Evolutionary conservation across 306 rosid species (phyloP).

Genomic region (Calophaca sinica): DNA sequence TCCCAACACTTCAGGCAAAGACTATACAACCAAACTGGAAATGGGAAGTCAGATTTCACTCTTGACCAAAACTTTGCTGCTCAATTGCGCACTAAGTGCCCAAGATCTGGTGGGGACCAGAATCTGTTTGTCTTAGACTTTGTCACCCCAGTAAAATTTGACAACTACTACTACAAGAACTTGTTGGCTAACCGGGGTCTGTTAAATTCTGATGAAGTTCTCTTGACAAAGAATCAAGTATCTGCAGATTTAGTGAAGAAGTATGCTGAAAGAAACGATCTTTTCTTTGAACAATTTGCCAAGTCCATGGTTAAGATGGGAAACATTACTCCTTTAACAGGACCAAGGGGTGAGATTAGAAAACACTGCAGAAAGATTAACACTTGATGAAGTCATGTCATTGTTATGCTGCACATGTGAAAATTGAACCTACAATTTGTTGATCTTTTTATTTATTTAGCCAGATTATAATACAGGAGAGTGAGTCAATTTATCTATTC

Average conservation of each 20-base stretch:
- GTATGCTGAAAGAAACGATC: constrained; percentile 62
- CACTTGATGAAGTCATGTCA: constrained; percentile 21
- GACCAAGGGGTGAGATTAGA: constrained; percentile 88
- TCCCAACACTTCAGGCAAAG: constrained; percentile 98
- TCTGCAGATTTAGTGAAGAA: constrained; percentile 69
- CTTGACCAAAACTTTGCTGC: constrained; percentile 70
- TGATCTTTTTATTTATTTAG: constrained; percentile 31
- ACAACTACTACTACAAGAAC: constrained; percentile 81
- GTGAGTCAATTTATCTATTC: not conserved
- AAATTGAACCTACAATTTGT: constrained; percentile 1
- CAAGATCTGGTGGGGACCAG: constrained; percentile 90
- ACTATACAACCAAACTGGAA: constrained; percentile 89
- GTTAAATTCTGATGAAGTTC: constrained; percentile 81
- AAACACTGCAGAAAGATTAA: constrained; percentile 79
- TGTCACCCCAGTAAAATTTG: constrained; percentile 80
- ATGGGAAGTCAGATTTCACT: constrained; percentile 73
- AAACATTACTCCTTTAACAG: constrained; percentile 82
- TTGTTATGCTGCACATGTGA: constrained; percentile 12
- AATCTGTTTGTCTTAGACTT: constrained; percentile 80
- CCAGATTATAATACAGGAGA: not conserved
- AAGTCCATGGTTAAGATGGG: constrained; percentile 97
- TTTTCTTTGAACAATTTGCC: constrained; percentile 83
- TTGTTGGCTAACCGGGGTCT: constrained; percentile 73
- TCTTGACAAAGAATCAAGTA: constrained; percentile 61
- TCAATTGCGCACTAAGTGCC: constrained; percentile 65